Conservation (phyloP, 768 basidiomycete genomes). For the Sporobolomyces phaffii region DNA sequence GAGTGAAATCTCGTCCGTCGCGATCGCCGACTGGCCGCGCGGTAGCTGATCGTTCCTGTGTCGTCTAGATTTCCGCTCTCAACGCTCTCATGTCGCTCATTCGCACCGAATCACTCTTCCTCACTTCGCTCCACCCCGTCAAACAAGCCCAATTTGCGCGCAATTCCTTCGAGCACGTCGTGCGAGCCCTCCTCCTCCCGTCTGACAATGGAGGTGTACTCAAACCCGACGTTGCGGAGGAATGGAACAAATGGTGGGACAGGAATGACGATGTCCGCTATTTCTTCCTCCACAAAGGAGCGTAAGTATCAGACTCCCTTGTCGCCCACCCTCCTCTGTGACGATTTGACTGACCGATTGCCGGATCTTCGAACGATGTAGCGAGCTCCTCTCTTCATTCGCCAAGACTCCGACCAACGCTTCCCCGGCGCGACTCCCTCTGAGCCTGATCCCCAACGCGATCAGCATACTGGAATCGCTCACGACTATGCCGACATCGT, state of each 20-base stretch:
- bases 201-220: slow-evolving; percentile 49
- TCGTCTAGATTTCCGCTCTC: slow-evolving; percentile 59
- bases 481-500: slow-evolving; percentile 66
- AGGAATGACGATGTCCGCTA: slow-evolving; percentile 77
- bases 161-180: slow-evolving; percentile 55
- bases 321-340: slow-evolving; percentile 57
- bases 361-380: slow-evolving; percentile 36
- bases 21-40: too few species aligned
- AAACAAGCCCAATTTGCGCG: slow-evolving; percentile 62
- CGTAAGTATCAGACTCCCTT: slow-evolving; percentile 54
- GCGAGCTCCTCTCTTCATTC: slow-evolving; percentile 42
- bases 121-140: slow-evolving; percentile 62
- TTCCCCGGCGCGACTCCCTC: slow-evolving; percentile 45
- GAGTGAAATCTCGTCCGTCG: too few species aligned
- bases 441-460: slow-evolving; percentile 47
- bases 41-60: too few species aligned
- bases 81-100: slow-evolving; percentile 70
- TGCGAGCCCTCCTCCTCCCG: slow-evolving; percentile 52
- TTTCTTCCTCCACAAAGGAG: slow-evolving; percentile 71
- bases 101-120: slow-evolving; percentile 67
- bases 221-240: slow-evolving; percentile 61
- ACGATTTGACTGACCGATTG: slow-evolving; percentile 26
- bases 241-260: slow-evolving; percentile 71
- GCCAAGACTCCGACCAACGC: slow-evolving; percentile 5
- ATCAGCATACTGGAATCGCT: slow-evolving; percentile 64